These are phyloP conservation scores for Ajuga chamaepitys DNA, from an alignment of 257 asterid species.

Conservation along the genomic window DNA sequence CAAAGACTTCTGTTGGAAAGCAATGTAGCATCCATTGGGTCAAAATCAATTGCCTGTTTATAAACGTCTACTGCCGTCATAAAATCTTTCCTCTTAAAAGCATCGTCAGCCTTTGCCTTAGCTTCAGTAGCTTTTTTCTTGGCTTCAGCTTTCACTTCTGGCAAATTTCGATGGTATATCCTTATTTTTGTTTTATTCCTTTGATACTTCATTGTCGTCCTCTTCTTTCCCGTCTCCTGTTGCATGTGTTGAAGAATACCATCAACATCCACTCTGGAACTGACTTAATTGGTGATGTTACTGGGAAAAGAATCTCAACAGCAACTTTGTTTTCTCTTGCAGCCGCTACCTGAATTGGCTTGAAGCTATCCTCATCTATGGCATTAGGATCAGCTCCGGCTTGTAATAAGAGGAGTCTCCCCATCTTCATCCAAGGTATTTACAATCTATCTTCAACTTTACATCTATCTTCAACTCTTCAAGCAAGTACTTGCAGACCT, in stretches of 20 bases:
- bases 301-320: constrained; percentile 73
- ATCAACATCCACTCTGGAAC: constrained; percentile 67
- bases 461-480: constrained; percentile 82
- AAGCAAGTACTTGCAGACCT: constrained; percentile 79
- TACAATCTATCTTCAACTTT: too few relatives aligned
- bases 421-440: constrained; percentile 86
- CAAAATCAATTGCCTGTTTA: constrained; percentile 92
- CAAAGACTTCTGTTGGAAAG: constrained; percentile 90
- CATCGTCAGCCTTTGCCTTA: constrained; percentile 76
- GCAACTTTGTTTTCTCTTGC: constrained; percentile 52
- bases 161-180: constrained; percentile 37
- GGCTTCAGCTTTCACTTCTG: constrained; percentile 80
- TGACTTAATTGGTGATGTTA: constrained; percentile 37
- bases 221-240: constrained; percentile 35
- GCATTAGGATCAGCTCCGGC: constrained; percentile 93
- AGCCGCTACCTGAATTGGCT: constrained; percentile 84
- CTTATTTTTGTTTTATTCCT: constrained; percentile 31
- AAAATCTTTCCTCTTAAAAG: constrained; percentile 66
- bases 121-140: constrained; percentile 83
- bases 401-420: constrained; percentile 86
- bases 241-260: constrained; percentile 67
- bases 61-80: constrained; percentile 75
- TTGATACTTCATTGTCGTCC: constrained; percentile 32
- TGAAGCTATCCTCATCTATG: constrained; percentile 66
- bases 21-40: constrained; percentile 74